A percentile compares a stretch with the other conserved stretches of the same genome.
Evolutionary conservation across 192 early-diverging fungal species (phyloP).

Genomic region (Haplosporangium gracile): DNA sequence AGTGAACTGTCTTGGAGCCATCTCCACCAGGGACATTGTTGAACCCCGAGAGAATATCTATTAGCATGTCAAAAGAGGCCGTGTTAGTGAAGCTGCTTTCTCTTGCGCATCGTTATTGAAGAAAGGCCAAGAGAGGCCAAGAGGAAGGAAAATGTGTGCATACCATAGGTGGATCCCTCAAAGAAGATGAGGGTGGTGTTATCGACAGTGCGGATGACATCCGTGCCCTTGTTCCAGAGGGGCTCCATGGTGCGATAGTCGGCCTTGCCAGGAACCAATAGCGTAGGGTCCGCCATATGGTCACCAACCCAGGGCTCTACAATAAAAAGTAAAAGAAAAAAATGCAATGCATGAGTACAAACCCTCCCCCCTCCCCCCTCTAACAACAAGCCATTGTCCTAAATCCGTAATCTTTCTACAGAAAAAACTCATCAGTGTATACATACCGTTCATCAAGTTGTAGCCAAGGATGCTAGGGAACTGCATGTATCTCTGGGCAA

Average conservation of each 20-base stretch:
- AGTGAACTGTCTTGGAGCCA: constrained; percentile 60
- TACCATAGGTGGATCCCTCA: constrained; percentile 68
- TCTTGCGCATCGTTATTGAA: neutral
- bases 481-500: constrained; percentile 61
- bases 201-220: constrained; percentile 65
- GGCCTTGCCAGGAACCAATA: constrained; percentile 62
- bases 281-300: constrained; percentile 55
- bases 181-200: constrained; percentile 67
- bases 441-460: constrained; percentile 68
- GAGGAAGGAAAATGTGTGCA: neutral
- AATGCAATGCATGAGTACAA: neutral
- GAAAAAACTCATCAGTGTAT: neutral
- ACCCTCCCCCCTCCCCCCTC: too few species aligned
- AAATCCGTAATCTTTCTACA: neutral
- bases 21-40: constrained; percentile 66
- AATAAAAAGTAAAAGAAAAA: neutral
- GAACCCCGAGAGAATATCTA: constrained; percentile 51
- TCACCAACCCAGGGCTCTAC: constrained; percentile 69
- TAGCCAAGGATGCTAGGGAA: constrained; percentile 71
- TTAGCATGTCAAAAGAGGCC: neutral
- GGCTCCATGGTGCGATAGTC: constrained; percentile 61
- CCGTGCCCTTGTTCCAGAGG: constrained; percentile 63
- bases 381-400: too few species aligned
- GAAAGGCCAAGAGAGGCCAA: neutral
- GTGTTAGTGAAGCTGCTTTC: neutral